Conservation (phyloP, 1,284 basidiomycete genomes). For the Ceratobasidium sp. region DNA sequence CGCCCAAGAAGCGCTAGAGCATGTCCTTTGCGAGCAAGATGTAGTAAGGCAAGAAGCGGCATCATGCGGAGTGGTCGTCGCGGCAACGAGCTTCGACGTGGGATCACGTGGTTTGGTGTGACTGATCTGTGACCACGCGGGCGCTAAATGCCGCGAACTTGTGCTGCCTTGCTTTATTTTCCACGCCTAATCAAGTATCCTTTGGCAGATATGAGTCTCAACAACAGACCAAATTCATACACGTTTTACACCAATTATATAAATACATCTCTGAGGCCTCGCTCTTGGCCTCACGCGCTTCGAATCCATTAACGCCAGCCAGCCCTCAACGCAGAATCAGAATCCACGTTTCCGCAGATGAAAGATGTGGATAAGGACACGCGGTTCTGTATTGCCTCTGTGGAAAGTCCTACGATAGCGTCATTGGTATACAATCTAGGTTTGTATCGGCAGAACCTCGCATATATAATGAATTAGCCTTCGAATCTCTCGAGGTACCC, state of each 20-base stretch:
- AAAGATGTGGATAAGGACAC: too few species aligned
- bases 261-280: neutral
- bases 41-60: neutral
- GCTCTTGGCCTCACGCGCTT: neutral
- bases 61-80: neutral
- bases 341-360: too few species aligned
- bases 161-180: too few species aligned
- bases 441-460: neutral
- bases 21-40: neutral
- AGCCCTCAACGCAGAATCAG: too few species aligned
- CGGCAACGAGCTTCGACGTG: neutral
- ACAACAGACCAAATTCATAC: neutral
- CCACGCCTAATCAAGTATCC: too few species aligned
- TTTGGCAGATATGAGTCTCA: too few species aligned
- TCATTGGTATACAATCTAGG: neutral
- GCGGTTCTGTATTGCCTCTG: too few species aligned
- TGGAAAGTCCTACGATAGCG: neutral
- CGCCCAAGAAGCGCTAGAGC: neutral
- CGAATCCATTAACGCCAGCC: neutral
- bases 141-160: neutral
- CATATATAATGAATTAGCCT: neutral
- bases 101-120: conserved; percentile 3
- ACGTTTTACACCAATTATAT: neutral
- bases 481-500: neutral
- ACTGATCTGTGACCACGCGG: neutral